A percentile compares a stretch with the other conserved stretches of the same genome.
These are phyloP conservation scores for Rhodotorula sp. DNA, from an alignment of 1,284 basidiomycete genomes.

Conservation along the genomic window DNA sequence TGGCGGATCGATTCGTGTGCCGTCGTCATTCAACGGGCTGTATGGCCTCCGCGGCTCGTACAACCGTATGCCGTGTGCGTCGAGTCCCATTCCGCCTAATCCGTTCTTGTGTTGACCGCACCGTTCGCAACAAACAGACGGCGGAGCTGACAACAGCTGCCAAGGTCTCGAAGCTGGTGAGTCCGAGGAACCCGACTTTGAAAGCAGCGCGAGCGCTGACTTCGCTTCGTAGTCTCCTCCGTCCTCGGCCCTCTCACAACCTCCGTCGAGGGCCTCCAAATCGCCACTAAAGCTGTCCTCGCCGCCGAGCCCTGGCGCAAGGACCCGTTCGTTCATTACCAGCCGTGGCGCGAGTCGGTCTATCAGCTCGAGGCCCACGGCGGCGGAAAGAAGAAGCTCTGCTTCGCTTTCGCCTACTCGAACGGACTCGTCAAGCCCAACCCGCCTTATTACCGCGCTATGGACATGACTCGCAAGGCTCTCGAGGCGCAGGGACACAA, in stretches of 20 bases:
- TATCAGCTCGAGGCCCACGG: constrained; percentile 63
- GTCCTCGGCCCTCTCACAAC: constrained; percentile 69
- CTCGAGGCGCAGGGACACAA: constrained; percentile 65
- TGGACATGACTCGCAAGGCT: constrained; percentile 60
- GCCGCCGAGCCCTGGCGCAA: constrained; percentile 63
- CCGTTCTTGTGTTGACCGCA: neutral
- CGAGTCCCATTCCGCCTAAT: too few species aligned
- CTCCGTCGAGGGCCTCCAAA: constrained; percentile 60
- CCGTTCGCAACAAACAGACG: constrained; percentile 44
- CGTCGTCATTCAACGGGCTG: constrained; percentile 62
- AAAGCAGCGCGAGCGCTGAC: too few species aligned
- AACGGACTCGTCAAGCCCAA: constrained; percentile 63
- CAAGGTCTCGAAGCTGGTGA: constrained; percentile 47
- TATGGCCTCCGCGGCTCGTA: constrained; percentile 71
- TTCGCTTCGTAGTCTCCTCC: constrained; percentile 53
- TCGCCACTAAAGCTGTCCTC: constrained; percentile 62
- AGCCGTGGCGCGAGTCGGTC: constrained; percentile 63
- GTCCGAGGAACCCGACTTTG: too few species aligned
- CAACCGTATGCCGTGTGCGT: constrained; percentile 62
- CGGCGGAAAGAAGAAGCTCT: constrained; percentile 56
- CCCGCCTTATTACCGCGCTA: constrained; percentile 65
- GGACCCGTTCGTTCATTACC: constrained; percentile 59
- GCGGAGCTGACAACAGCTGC: constrained; percentile 51
- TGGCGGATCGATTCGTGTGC: constrained; percentile 59
- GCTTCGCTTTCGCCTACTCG: constrained; percentile 64